Evolutionary conservation across 495 filamentous ascomycete genomes (phyloP).

Genomic region (Neurospora pannonica): DNA sequence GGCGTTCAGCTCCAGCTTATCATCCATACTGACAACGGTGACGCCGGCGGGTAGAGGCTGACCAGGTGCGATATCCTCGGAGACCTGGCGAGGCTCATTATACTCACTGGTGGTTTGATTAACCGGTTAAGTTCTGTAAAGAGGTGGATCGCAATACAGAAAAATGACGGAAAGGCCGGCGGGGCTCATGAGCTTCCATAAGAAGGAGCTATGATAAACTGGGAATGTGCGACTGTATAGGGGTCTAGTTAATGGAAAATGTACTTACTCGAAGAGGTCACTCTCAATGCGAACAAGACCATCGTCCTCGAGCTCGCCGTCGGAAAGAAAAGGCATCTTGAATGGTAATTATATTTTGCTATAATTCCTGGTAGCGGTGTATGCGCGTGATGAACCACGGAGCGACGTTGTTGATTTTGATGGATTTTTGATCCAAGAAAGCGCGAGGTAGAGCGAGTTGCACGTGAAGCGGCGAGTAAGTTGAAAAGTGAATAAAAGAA

Average conservation of each 20-base stretch:
- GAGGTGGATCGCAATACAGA: background rate
- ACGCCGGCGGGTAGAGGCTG: constrained; percentile 1
- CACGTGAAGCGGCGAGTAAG: background rate
- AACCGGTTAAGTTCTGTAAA: background rate
- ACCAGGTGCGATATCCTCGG: background rate
- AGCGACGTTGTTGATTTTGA: background rate
- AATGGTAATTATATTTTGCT: background rate
- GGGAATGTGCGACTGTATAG: background rate
- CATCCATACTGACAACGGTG: constrained; percentile 14
- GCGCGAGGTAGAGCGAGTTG: background rate
- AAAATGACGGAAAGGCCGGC: background rate
- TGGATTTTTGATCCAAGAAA: background rate
- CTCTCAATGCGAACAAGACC: constrained; percentile 13
- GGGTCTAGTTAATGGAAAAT: background rate
- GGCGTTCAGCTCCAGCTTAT: background rate
- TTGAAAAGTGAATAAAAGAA: background rate
- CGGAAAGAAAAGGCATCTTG: constrained; percentile 6
- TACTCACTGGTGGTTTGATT: background rate
- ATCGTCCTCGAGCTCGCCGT: constrained; percentile 4
- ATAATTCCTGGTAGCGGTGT: background rate
- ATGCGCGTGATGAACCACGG: background rate
- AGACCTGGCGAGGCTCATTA: background rate
- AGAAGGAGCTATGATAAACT: background rate
- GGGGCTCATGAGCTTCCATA: background rate
- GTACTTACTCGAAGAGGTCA: constrained; percentile 18